Base-by-base conservation (phyloP, 2,329 filamentous ascomycete species). In the Botrytis galanthina region DNA sequence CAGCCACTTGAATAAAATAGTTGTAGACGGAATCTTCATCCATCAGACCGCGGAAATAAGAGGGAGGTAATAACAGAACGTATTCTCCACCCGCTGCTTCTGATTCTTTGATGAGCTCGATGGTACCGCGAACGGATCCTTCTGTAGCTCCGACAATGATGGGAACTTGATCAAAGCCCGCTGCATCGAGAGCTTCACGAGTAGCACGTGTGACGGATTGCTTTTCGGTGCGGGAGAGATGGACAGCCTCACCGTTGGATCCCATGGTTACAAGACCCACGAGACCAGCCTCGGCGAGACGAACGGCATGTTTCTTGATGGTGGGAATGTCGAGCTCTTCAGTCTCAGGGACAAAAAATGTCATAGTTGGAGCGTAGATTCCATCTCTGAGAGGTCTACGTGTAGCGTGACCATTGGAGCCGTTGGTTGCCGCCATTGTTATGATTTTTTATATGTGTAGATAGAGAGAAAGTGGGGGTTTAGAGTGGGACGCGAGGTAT, bases 351-450 rank as follows among this genome's bases (percentile, higher is more conserved):
- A 95, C 86, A 85, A 97, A 97, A 83, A 97, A 97, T 79, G 93
- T 97, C 90, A 96, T 93, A 75, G 92, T 95, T 39, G 94, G 94
- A 74, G 92, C 92, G 83, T 96, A 97, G 81, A 96, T 94, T 81
- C 93, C 93, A 80, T 91, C 91, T 62, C 92, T 91, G 72, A 97
- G 88, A 76, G 91, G 86, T 74, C 87, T 84, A 75, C 84, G 84
- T 29, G 83, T 76, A 76, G 20, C 48, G 48, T 68, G 64, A 57
- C 42, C 29, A 29, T 61, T 70, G 46, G 9, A 61, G 9, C 74
- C 74, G 39, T 75, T 75, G 39, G 64, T 57, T 68, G 46, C 62
- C 48, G 73, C 51, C 76, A 77, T 77, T 20, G 48, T 73, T 74
- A 48, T 57, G 26, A 32, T 26, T 35, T 22, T 42, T 37, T 67